Evolutionary conservation across 2,329 filamentous ascomycete species (phyloP).

Genomic region (Xylariomycetidae sp.): DNA sequence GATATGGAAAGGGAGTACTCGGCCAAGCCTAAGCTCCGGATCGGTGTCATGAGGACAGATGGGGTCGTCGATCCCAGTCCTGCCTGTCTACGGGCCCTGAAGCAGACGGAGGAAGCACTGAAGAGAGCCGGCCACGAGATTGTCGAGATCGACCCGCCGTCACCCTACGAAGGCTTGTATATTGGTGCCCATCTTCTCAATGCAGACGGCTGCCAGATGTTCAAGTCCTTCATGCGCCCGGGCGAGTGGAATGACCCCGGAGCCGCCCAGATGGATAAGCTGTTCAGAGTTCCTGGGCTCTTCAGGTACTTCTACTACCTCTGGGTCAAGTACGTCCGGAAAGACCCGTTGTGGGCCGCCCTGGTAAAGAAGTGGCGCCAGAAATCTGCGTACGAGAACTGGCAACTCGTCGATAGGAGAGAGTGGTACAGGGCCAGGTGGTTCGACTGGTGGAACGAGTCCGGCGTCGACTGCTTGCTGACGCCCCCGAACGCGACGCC

Average conservation of each 20-base stretch:
- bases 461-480: slow-evolving; percentile 70
- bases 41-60: slow-evolving; percentile 75
- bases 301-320: slow-evolving; percentile 83
- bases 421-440: slow-evolving; percentile 73
- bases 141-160: slow-evolving; percentile 55
- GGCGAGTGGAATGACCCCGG: slow-evolving; percentile 78
- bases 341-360: slow-evolving; percentile 72
- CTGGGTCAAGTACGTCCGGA: slow-evolving; percentile 77
- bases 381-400: slow-evolving; percentile 72
- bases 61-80: slow-evolving; percentile 81
- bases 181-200: slow-evolving; percentile 78
- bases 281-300: slow-evolving; percentile 66
- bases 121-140: slow-evolving; percentile 70
- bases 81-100: slow-evolving; percentile 71
- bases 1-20: slow-evolving; percentile 53
- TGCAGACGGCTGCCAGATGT: slow-evolving; percentile 75
- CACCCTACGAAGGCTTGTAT: slow-evolving; percentile 67
- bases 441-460: slow-evolving; percentile 78
- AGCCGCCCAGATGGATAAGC: slow-evolving; percentile 65
- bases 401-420: slow-evolving; percentile 70
- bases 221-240: slow-evolving; percentile 66
- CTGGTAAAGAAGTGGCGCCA: slow-evolving; percentile 67
- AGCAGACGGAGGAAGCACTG: slow-evolving; percentile 64
- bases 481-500: slow-evolving; percentile 86
- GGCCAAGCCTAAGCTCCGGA: slow-evolving; percentile 56